Percentiles rank a stretch among this genome's conserved stretches.
These are phyloP conservation scores for Pascua sp. DNA, from an alignment of 1,284 basidiomycete species.

Conservation along the genomic window DNA sequence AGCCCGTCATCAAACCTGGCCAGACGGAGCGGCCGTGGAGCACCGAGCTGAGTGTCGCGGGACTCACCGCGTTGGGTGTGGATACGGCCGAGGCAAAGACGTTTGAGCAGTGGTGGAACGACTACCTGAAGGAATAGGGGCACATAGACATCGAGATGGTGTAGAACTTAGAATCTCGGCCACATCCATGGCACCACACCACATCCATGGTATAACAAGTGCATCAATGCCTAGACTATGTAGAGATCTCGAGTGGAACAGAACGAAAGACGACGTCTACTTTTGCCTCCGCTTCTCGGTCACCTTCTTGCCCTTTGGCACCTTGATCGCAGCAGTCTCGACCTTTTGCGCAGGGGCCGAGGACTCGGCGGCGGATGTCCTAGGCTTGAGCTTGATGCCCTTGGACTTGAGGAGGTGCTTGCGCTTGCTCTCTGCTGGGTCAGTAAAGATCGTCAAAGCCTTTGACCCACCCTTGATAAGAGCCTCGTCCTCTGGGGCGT, in stretches of 20 bases:
- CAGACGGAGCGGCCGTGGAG: conserved; percentile 46
- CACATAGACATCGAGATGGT: conserved; percentile 2
- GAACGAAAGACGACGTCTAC: neutral
- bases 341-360: conserved; percentile 2
- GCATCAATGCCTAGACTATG: neutral
- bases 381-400: conserved; percentile 50
- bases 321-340: conserved; percentile 17
- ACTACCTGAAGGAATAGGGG: conserved; percentile 19
- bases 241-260: no score
- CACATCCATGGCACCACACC: neutral
- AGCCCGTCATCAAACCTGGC: conserved; percentile 27
- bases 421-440: conserved; percentile 45
- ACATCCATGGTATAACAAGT: no score
- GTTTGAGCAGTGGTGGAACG: conserved; percentile 45
- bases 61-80: conserved; percentile 36
- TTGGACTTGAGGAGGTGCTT: conserved; percentile 51
- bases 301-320: conserved; percentile 38
- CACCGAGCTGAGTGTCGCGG: conserved; percentile 40
- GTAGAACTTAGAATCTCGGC: neutral
- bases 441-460: neutral
- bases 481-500: conserved; percentile 47
- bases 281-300: conserved; percentile 30
- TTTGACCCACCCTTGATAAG: conserved; percentile 44
- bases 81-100: conserved; percentile 29
- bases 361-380: conserved; percentile 4